These are phyloP conservation scores for Carex myosuroides DNA, from an alignment of 176 grass and related monocot species.

Conservation along the genomic window DNA sequence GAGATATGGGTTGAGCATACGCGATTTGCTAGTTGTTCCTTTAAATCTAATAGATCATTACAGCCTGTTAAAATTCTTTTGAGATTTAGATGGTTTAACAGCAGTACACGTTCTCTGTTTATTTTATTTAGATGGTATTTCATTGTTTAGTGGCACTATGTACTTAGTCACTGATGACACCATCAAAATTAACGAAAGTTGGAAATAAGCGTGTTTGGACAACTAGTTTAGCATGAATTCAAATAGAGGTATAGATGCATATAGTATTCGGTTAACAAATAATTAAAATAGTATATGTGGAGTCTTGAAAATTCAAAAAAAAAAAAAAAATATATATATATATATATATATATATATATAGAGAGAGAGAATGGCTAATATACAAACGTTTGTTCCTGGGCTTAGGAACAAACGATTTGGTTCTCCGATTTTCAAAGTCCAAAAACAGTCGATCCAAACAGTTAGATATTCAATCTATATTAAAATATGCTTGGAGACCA, in stretches of 20 bases:
- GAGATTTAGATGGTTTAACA: slow-evolving; percentile 8
- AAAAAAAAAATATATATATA: not conserved
- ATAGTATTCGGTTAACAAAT: not conserved
- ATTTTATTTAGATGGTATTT: not conserved
- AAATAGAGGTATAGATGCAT: not conserved
- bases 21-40: not conserved
- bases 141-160: not conserved
- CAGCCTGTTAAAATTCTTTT: not conserved
- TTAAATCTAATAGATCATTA: not conserved
- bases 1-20: not conserved
- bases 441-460: too few species aligned
- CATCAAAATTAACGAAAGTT: not conserved
- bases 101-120: slow-evolving; percentile 1
- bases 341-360: too few species aligned
- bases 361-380: too few species aligned
- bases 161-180: not conserved
- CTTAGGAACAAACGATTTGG: too few species aligned
- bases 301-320: not conserved
- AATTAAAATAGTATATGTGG: not conserved
- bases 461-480: too few species aligned
- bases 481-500: too few species aligned
- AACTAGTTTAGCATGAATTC: not conserved
- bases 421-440: too few species aligned
- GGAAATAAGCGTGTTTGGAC: not conserved
- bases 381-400: too few species aligned